Conservation (phyloP, 805 yeast genomes). For the Saccharomyces eubayanus region DNA sequence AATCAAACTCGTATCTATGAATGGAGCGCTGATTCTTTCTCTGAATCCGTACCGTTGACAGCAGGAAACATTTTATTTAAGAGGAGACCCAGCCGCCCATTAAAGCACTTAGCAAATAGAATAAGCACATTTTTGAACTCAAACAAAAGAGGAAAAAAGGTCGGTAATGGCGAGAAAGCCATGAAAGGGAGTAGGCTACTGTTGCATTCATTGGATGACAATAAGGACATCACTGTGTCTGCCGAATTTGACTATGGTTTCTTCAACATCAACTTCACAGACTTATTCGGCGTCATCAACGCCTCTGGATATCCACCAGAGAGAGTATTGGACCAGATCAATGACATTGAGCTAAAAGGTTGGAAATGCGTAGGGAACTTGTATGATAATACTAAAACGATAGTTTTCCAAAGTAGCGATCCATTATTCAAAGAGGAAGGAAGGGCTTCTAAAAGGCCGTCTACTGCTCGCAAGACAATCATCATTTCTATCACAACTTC, state of each 20-base stretch:
- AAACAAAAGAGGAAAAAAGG: neutral
- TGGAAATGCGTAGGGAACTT: conserved; percentile 26
- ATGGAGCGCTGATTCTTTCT: conserved; percentile 13
- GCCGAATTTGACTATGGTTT: neutral
- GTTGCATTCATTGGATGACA: conserved; percentile 4
- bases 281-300: conserved; percentile 23
- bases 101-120: neutral
- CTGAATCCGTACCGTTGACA: conserved; percentile 4
- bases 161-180: neutral
- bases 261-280: conserved; percentile 18
- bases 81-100: neutral
- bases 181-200: neutral
- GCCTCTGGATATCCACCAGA: conserved; percentile 20
- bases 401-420: conserved; percentile 15
- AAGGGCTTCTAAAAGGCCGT: neutral
- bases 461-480: neutral
- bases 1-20: conserved; percentile 15
- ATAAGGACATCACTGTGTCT: conserved; percentile 3
- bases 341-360: conserved; percentile 14
- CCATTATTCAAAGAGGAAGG: neutral
- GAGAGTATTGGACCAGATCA: conserved; percentile 15
- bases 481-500: neutral
- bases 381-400: conserved; percentile 11
- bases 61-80: conserved; percentile 17
- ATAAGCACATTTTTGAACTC: neutral